Evolutionary conservation across 257 asterid species (phyloP).

Genomic region (Solanum corneliomulleri): DNA sequence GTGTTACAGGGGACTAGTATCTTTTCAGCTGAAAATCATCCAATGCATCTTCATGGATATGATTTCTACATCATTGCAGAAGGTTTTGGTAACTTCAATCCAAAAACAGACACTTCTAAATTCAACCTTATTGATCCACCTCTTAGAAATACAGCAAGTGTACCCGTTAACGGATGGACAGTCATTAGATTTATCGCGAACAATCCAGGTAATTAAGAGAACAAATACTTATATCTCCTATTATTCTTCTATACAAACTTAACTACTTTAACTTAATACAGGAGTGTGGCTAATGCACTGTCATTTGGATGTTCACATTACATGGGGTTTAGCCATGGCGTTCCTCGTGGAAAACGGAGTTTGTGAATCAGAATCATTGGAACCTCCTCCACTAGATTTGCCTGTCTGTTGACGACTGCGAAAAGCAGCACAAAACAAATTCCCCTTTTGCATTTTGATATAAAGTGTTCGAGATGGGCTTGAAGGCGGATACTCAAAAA

Average conservation of each 20-base stretch:
- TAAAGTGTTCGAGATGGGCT: neutral
- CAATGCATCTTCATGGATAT: constrained; percentile 88
- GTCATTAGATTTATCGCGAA: constrained; percentile 86
- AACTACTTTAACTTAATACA: constrained; percentile 4
- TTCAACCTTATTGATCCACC: constrained; percentile 88
- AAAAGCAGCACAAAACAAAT: neutral
- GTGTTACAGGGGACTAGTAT: constrained; percentile 86
- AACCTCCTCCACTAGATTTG: constrained; percentile 59
- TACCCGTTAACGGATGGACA: constrained; percentile 85
- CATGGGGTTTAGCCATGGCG: constrained; percentile 80
- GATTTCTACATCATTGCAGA: constrained; percentile 75
- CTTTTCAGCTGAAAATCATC: constrained; percentile 77
- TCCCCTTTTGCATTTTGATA: neutral
- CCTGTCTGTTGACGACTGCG: constrained; percentile 35
- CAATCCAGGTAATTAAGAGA: constrained; percentile 55
- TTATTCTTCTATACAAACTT: neutral
- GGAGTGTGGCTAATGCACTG: constrained; percentile 90
- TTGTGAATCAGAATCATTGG: constrained; percentile 36
- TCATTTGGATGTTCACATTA: constrained; percentile 80
- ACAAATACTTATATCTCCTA: neutral
- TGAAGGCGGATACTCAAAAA: neutral
- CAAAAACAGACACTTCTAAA: constrained; percentile 39
- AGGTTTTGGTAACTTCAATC: constrained; percentile 78
- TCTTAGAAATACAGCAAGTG: constrained; percentile 57
- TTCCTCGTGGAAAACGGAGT: constrained; percentile 71